These are phyloP conservation scores for Vitis rupestris DNA, from an alignment of 164 flowering plant genomes.

Conservation along the genomic window DNA sequence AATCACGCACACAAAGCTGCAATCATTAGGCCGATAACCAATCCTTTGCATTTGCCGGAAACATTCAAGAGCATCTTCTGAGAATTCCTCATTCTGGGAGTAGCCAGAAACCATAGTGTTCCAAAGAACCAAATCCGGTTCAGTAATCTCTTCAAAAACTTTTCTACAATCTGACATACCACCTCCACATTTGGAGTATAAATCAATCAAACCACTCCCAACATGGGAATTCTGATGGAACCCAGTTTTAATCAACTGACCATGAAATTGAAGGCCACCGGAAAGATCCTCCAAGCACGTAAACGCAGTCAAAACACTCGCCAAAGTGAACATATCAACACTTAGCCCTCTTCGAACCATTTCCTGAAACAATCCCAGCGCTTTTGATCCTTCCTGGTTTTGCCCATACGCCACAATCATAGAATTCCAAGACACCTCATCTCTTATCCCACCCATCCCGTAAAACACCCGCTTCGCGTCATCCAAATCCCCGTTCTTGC, in stretches of 20 bases:
- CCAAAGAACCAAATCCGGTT: constrained; percentile 82
- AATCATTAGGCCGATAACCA: constrained; percentile 74
- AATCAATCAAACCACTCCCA: constrained; percentile 83
- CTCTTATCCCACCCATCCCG: constrained; percentile 50
- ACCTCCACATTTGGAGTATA: constrained; percentile 70
- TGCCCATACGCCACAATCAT: constrained; percentile 85
- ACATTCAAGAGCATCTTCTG: constrained; percentile 64
- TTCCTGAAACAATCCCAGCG: constrained; percentile 61
- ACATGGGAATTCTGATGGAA: constrained; percentile 67
- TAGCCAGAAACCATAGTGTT: constrained; percentile 91
- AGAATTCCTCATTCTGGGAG: constrained; percentile 57
- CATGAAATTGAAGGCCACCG: constrained; percentile 84
- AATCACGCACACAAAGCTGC: constrained; percentile 79
- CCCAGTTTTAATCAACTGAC: constrained; percentile 63
- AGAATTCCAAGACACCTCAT: constrained; percentile 88
- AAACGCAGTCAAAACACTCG: constrained; percentile 78
- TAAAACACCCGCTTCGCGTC: constrained; percentile 55
- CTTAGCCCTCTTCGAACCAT: constrained; percentile 45
- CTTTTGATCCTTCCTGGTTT: constrained; percentile 55
- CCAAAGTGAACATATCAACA: constrained; percentile 74
- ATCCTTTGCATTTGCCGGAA: constrained; percentile 55
- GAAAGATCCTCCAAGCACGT: constrained; percentile 53
- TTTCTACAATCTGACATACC: constrained; percentile 44
- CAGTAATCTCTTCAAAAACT: constrained; percentile 57
- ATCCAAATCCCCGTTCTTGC: constrained; percentile 52